phyloP scores from a whole-genome alignment of 345 rosid genomes.

The Nephelium lappaceum region DNA sequence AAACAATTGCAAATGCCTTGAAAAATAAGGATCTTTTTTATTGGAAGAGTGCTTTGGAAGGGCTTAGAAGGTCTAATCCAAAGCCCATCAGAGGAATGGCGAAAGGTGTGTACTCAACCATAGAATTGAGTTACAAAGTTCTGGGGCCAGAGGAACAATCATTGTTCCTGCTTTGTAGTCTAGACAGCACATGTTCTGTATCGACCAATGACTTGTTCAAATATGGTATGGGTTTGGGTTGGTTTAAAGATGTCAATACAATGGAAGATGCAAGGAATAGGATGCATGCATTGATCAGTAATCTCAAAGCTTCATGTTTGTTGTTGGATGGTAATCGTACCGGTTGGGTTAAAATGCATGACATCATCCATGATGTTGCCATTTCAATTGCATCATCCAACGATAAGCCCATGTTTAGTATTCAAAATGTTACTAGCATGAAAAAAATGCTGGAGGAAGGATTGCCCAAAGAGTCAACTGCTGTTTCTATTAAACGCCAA shows the following conservation, averaged over 20 bases:
- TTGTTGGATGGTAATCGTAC: slow-evolving; percentile 7
- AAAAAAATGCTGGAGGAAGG: slow-evolving; percentile 1
- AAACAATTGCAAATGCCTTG: slow-evolving; percentile 17
- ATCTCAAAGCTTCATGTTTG: slow-evolving; percentile 28
- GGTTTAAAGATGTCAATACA: slow-evolving; percentile 6
- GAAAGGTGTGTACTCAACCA: neutral
- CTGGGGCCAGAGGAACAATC: neutral
- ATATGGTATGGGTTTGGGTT: slow-evolving; percentile 21
- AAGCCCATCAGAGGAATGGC: neutral
- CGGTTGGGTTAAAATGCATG: slow-evolving; percentile 27
- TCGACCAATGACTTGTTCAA: slow-evolving; percentile 3
- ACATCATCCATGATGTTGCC: slow-evolving; percentile 24
- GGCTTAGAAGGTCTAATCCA: slow-evolving; percentile 2
- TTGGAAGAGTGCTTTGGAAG: slow-evolving; percentile 17
- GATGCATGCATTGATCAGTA: neutral
- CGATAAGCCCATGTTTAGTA: neutral
- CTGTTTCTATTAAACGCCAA: neutral
- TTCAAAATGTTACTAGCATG: neutral
- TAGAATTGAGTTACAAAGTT: slow-evolving; percentile 2
- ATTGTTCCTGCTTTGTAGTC: neutral
- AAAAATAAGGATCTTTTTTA: neutral
- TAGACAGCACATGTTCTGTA: neutral
- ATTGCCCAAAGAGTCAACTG: neutral
- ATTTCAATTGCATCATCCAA: slow-evolving; percentile 14
- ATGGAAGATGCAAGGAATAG: slow-evolving; percentile 6